Base-by-base conservation (phyloP, 306 rosid species). In the Delonix regia region DNA sequence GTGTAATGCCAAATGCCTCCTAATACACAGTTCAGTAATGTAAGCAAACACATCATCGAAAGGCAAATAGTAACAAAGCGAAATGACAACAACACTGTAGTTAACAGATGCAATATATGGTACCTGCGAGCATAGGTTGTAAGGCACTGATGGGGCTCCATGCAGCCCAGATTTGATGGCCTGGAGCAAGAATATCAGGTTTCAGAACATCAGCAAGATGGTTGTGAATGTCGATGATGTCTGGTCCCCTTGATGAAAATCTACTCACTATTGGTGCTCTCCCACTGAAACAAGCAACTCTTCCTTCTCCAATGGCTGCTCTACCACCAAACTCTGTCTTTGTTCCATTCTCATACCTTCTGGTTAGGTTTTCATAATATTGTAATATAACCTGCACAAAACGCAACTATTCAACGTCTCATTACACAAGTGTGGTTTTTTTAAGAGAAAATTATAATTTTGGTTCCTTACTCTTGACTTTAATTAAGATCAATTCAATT, bases 111-210 rank as follows among this genome's bases (percentile, higher is more conserved):
- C n/a, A n/a, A n/a, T 30, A 4, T 30, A 30, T 1, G 56, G 78
- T 24, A 88, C 99, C 99, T 24, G 15, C 60, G 9, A 90, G 69
- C 22, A 82, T 9, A 67, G 99, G 97, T 45, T 86, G 80, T 10
- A 39, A 79, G 86, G 87, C 91, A 49, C 99, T 95, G 0, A 86
- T 39, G 68, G 98, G 98, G 78, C 86, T 87, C 94, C 96, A 95
- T 42, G 99, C 99, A 44, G 88, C 99, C 99, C 99, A 92, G 44
- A 95, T 76, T 85, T 91, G 97, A 77, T 95, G 94, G 7, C 99
- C 98, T 5, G 98, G 99, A 44, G 97, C 96, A 75, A 95, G 89
- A 86, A 95, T 74, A 78, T 95, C 99, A 15, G 99, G 99, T 87
- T 92, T 95, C 24, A 95, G 88, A 2, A 95, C 91, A 84, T 92